Conservation (phyloP, 1,139 yeast species). For the Wickerhamomyces sp. region DNA sequence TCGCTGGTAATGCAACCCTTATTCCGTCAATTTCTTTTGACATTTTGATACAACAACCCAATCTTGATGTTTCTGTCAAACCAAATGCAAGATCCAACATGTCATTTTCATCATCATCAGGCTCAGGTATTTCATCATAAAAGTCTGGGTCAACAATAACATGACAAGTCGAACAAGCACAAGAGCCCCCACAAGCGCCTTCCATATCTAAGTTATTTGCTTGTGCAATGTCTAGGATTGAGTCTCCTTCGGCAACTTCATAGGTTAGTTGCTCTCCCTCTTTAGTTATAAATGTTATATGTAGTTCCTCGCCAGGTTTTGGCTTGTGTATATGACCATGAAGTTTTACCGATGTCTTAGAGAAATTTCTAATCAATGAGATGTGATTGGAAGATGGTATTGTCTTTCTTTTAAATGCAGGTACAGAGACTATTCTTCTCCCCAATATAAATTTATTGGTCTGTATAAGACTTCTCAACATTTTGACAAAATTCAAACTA, state of each 20-base stretch:
- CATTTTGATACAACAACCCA: conserved; percentile 94
- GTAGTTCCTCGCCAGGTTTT: conserved; percentile 83
- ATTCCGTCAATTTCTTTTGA: conserved; percentile 86
- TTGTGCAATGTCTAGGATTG: conserved; percentile 89
- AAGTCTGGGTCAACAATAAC: conserved; percentile 92
- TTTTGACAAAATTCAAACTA: background rate
- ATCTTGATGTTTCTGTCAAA: conserved; percentile 88
- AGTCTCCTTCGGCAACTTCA: conserved; percentile 92
- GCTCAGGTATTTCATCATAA: conserved; percentile 89
- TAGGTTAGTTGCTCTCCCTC: conserved; percentile 79
- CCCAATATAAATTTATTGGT: background rate
- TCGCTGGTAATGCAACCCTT: conserved; percentile 94
- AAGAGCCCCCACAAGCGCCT: conserved; percentile 98
- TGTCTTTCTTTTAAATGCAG: background rate
- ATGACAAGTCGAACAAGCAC: conserved; percentile 98
- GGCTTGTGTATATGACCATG: conserved; percentile 93
- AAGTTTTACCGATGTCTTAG: conserved; percentile 10
- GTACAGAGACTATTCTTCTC: background rate
- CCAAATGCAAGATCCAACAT: conserved; percentile 98
- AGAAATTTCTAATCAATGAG: conserved; percentile 20
- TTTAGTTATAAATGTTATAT: conserved; percentile 85
- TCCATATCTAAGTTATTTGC: conserved; percentile 93
- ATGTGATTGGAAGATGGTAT: conserved; percentile 15
- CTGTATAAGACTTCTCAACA: conserved; percentile 3
- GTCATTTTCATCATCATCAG: conserved; percentile 96